Conservation (phyloP, 2,329 filamentous ascomycete species). For the Achaetomium macrosporum region DNA sequence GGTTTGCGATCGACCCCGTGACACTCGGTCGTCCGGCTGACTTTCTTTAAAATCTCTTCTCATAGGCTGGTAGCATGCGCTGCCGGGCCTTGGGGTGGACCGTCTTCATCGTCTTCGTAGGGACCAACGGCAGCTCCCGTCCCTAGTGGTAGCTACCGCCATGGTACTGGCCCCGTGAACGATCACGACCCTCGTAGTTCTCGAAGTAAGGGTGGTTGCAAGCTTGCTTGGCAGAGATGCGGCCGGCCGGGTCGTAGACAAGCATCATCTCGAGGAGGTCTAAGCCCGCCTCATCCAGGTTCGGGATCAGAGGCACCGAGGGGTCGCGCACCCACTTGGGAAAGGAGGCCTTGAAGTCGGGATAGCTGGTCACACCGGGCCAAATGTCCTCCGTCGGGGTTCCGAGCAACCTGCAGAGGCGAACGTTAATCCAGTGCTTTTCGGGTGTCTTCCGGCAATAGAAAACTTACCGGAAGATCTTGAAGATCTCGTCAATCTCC, state of each 20-base stretch:
- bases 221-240: conserved; percentile 83
- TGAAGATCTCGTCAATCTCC: conserved; percentile 92
- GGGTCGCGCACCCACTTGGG: conserved; percentile 76
- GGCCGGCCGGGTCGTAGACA: conserved; percentile 75
- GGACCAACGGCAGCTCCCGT: not conserved
- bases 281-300: conserved; percentile 64
- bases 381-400: conserved; percentile 74
- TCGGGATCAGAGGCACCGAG: conserved; percentile 57
- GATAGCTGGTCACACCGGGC: conserved; percentile 83
- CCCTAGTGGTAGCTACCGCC: conserved; percentile 30
- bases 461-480: conserved; percentile 70
- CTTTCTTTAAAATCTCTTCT: not conserved
- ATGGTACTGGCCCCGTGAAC: conserved; percentile 20
- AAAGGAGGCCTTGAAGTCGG: conserved; percentile 84
- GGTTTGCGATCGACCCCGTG: not conserved
- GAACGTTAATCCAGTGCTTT: not conserved
- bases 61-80: not conserved
- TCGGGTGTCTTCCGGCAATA: no score
- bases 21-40: not conserved
- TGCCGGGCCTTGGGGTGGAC: conserved; percentile 1
- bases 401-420: conserved; percentile 54
- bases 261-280: conserved; percentile 63
- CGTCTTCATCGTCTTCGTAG: not conserved
- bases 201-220: conserved; percentile 75
- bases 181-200: conserved; percentile 46